phyloP scores from a whole-genome alignment of 2,329 filamentous ascomycete genomes.

The Beauveria sp. region DNA sequence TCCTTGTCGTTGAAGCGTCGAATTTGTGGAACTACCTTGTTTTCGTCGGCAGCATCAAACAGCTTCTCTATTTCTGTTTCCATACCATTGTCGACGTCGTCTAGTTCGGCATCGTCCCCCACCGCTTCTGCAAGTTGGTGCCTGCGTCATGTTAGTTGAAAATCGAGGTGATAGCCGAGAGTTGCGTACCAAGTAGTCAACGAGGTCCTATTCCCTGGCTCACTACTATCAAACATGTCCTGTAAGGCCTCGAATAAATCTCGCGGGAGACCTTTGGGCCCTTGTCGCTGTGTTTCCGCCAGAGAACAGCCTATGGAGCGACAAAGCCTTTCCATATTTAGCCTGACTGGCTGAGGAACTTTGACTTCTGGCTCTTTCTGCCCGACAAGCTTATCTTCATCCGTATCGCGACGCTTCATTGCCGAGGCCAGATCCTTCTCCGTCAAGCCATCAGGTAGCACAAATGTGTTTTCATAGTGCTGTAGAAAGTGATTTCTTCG shows the following conservation, averaged over 20 bases:
- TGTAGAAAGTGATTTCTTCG: constrained; percentile 22
- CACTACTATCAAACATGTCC: constrained; percentile 19
- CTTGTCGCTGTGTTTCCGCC: background rate
- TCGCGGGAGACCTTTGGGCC: constrained; percentile 20
- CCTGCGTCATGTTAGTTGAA: background rate
- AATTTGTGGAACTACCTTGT: constrained; percentile 24
- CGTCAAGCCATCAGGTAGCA: constrained; percentile 29
- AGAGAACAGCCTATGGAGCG: constrained; percentile 13
- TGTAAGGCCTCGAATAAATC: constrained; percentile 21
- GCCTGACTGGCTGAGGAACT: background rate
- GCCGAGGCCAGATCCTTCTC: constrained; percentile 18
- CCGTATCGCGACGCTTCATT: background rate
- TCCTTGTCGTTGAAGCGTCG: constrained; percentile 19
- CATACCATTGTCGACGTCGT: constrained; percentile 16
- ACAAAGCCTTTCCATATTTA: constrained; percentile 20
- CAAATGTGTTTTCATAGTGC: constrained; percentile 25
- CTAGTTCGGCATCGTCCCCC: constrained; percentile 1
- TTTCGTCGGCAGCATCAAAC: constrained; percentile 20
- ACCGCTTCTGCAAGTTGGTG: constrained; percentile 7
- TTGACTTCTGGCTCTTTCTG: constrained; percentile 8
- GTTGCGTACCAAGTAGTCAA: constrained; percentile 27
- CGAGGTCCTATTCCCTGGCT: constrained; percentile 19
- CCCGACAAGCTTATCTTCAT: constrained; percentile 14
- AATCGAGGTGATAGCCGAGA: background rate
- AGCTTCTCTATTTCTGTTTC: constrained; percentile 23